phyloP scores from a whole-genome alignment of 78 protist genomes.

The Tieghemostelium lacteum region DNA sequence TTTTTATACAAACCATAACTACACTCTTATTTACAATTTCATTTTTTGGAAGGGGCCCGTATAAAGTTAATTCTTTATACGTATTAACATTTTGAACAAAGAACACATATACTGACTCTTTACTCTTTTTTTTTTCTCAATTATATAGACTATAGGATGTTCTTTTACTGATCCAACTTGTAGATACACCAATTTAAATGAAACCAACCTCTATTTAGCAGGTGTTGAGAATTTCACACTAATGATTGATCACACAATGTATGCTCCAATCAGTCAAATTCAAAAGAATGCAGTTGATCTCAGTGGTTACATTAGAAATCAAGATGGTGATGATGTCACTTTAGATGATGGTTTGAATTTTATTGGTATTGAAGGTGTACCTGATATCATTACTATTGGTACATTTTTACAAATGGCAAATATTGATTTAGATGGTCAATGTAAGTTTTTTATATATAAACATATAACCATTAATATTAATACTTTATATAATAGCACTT shows the following conservation, averaged over 20 bases:
- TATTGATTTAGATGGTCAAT: slow-evolving; percentile 12
- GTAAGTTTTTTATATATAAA: not conserved
- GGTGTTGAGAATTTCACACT: slow-evolving; percentile 55
- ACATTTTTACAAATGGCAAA: slow-evolving; percentile 15
- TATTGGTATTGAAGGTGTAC: slow-evolving; percentile 28
- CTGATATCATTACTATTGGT: slow-evolving; percentile 28
- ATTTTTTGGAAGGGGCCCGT: too few species aligned
- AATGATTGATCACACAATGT: slow-evolving; percentile 59
- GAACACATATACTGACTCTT: too few species aligned
- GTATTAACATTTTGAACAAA: too few species aligned
- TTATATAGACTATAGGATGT: slow-evolving; percentile 9
- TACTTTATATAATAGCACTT: not conserved
- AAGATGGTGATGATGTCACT: slow-evolving; percentile 24
- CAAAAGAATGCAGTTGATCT: slow-evolving; percentile 40
- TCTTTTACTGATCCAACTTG: not conserved
- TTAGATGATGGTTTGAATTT: not conserved
- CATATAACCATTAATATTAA: not conserved
- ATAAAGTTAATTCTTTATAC: too few species aligned
- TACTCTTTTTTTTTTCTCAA: too few species aligned
- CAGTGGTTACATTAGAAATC: slow-evolving; percentile 11
- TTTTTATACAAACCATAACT: too few species aligned
- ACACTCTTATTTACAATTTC: too few species aligned
- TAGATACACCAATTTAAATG: not conserved
- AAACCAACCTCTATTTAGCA: slow-evolving; percentile 9
- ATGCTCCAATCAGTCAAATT: slow-evolving; percentile 20